Base-by-base conservation (phyloP, 306 rosid genomes). In the Styphnolobium japonicum region DNA sequence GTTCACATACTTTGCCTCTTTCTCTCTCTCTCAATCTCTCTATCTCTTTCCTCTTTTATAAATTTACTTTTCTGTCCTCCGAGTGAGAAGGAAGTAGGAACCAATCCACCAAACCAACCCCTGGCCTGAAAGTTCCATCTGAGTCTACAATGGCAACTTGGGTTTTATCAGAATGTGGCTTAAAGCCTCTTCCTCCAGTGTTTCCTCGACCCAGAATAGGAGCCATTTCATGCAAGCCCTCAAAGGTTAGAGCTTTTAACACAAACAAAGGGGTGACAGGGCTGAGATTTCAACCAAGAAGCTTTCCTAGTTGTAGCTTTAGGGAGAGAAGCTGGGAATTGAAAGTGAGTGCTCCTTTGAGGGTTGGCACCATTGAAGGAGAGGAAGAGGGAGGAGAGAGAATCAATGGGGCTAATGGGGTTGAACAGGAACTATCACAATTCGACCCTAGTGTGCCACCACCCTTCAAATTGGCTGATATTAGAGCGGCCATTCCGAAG, bases 401-500 rank as follows among this genome's bases (percentile, higher is more conserved):
- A 37, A 73, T 77, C 75, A 86, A 78, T 76, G 86, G 75, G 16
- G 71, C 22, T 16, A 67, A 49, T 77, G 83, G 77, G 60, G 71
- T 78, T 49, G 84, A 69, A 71, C 71, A 80, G 6, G 85, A 87
- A 18, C 31, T 33, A 14, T 15, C 73, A 39, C 85, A 62, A 18
- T 93, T 95, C 45, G 85, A 95, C 87, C 98, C 93, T 12, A 91
- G 84, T 64, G 83, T 88, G 27, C 88, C 94, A 37, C 99, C 98
- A 12, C 96, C 97, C 2, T 95, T 95, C 85, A 86, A 86, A 34
- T 76, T 95, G 82, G 85, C 92, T 63, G 97, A 91, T 69, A 76
- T 95, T 27, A 84, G 98, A 73, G 96, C 97, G 1, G 94, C 96
- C 53, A 95, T 95, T 83, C 99, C 99, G 0, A 93, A 91, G 58